These are phyloP conservation scores for Acanthochlamys bracteata DNA, from an alignment of 106 monocot genomes.

Conservation along the genomic window DNA sequence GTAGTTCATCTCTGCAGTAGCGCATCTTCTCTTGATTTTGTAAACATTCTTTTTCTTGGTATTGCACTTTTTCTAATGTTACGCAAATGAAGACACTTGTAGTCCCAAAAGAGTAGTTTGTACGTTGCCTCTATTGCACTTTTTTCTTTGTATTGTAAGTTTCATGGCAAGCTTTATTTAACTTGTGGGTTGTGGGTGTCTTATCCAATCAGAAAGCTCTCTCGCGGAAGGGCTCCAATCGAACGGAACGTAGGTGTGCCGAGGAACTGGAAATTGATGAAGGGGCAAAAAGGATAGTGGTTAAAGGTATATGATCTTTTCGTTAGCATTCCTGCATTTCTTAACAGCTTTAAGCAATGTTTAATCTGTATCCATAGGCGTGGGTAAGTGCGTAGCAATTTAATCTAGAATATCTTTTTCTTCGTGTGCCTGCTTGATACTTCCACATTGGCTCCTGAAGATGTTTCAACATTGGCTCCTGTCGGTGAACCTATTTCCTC, in stretches of 20 bases:
- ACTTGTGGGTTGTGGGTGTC: background rate
- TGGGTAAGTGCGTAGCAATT: background rate
- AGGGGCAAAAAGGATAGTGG: slow-evolving; percentile 15
- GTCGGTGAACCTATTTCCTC: too few species aligned
- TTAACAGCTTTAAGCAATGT: background rate
- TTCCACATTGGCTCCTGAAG: too few species aligned
- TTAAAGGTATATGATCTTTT: slow-evolving; percentile 21
- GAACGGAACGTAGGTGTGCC: slow-evolving; percentile 20
- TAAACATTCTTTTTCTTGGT: too few species aligned
- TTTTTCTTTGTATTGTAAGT: background rate
- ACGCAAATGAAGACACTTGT: slow-evolving; percentile 35
- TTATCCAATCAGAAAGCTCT: slow-evolving; percentile 28
- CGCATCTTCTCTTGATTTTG: too few species aligned
- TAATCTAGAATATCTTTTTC: background rate
- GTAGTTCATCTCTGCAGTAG: background rate
- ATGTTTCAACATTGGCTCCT: too few species aligned
- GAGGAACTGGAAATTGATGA: slow-evolving; percentile 33
- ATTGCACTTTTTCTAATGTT: too few species aligned
- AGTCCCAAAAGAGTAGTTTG: slow-evolving; percentile 47
- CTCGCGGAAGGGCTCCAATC: slow-evolving; percentile 31
- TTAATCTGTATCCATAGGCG: background rate
- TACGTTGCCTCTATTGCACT: background rate
- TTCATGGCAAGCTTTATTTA: background rate
- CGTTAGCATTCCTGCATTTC: background rate
- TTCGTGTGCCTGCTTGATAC: too few species aligned